These are phyloP conservation scores for Filobasidium floriforme DNA, from an alignment of 768 basidiomycete species.

Conservation along the genomic window DNA sequence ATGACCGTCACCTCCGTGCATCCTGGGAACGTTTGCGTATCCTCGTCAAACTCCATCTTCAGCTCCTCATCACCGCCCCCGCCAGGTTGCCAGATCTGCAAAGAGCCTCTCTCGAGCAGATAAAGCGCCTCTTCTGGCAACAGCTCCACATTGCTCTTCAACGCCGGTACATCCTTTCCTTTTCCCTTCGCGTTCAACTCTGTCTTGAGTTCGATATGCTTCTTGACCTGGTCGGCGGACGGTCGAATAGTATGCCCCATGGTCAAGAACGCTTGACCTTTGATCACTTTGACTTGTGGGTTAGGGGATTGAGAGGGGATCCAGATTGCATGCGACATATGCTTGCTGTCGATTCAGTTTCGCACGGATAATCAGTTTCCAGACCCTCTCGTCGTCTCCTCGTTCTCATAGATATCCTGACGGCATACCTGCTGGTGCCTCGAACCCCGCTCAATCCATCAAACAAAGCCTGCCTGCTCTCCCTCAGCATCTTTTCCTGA, in stretches of 20 bases:
- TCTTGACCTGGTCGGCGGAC: background rate
- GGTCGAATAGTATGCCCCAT: slow-evolving; percentile 73
- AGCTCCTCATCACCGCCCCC: slow-evolving; percentile 38
- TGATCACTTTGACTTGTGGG: slow-evolving; percentile 43
- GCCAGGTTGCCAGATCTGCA: slow-evolving; percentile 50
- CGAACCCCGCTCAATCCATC: slow-evolving; percentile 65
- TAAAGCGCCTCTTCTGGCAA: slow-evolving; percentile 94
- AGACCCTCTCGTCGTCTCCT: too few species aligned
- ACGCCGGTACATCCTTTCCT: slow-evolving; percentile 21
- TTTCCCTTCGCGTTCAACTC: slow-evolving; percentile 14
- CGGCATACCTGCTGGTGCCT: slow-evolving; percentile 63
- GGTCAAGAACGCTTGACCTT: slow-evolving; percentile 72
- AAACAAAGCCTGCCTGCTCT: slow-evolving; percentile 77
- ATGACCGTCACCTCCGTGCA: slow-evolving; percentile 67
- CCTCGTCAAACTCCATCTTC: slow-evolving; percentile 46
- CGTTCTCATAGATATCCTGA: background rate
- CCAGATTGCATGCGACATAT: slow-evolving; percentile 42
- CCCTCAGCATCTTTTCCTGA: slow-evolving; percentile 72
- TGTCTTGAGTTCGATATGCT: background rate
- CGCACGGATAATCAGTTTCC: background rate
- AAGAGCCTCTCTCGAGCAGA: slow-evolving; percentile 77
- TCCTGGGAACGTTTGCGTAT: slow-evolving; percentile 32
- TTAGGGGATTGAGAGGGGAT: slow-evolving; percentile 28
- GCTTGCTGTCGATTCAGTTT: slow-evolving; percentile 31
- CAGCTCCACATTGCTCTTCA: slow-evolving; percentile 57